Evolutionary conservation across 2,329 filamentous ascomycete genomes (phyloP), one percentile per base, ranked within the genome.

Genomic region (Alternaria gansuensis): DNA sequence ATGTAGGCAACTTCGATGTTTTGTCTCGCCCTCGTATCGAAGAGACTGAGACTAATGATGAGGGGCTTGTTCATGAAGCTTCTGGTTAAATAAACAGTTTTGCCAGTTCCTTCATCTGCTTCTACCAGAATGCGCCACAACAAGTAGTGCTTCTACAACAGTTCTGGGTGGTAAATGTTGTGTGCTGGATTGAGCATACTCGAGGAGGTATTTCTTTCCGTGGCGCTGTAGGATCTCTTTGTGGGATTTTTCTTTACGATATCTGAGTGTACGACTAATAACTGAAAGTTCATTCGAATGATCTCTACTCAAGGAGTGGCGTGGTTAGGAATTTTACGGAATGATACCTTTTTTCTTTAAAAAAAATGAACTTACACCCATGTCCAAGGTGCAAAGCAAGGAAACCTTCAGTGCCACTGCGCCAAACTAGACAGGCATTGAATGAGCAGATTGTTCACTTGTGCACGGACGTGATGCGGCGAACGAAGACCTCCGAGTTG

Each of bases 1-100:
- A n/a, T 23, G 10, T 23, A 76, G 73, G 70, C 48, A 76, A 72
- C 68, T 75, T 76, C 49, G 75, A 77, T 23, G 70, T 77, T 52
- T 59, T 77, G 33, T 63, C 62, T 14, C 70, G 72, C 45, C 59
- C 73, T 40, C 67, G 66, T 48, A 59, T n/a, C 48, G 66, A 72
- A 3, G 67, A 67, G 8, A 43, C 51, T 21, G 69, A 74, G 53
- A 51, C 64, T 33, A 68, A 73, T 53, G 75, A 77, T 10, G 75
- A 77, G 64, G 75, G 75, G 17, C 56, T 76, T 10, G 69, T 77
- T 7, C 68, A 72, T 63, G 70, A 76, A 46, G 66, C 59, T 17
- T 69, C 63, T 45, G 57, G 57, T 45, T 73, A 68, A 48, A 59
- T 9, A 17, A n/a, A 10, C 11, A n/a, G 41, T 14, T 52, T 34